These are phyloP conservation scores for Aschersonia sp. DNA, from an alignment of 2,329 filamentous ascomycete species.

Conservation along the genomic window DNA sequence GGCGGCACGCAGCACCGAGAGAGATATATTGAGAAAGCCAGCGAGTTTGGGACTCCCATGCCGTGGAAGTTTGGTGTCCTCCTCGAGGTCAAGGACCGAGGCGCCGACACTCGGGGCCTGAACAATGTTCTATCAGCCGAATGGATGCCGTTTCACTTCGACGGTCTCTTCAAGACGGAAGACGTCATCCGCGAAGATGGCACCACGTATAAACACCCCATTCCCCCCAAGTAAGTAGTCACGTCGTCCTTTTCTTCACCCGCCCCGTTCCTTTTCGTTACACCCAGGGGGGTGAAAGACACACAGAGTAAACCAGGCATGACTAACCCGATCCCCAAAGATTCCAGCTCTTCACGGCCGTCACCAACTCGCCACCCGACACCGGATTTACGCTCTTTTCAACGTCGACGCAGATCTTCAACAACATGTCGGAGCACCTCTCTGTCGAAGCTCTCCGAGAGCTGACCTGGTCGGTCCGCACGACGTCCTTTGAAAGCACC, in stretches of 20 bases:
- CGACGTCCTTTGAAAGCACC: neutral
- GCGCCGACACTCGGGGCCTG: slow-evolving; percentile 23
- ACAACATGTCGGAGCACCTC: neutral
- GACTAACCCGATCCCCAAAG: neutral
- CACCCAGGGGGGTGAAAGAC: too few relatives aligned
- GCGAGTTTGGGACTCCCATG: slow-evolving; percentile 15
- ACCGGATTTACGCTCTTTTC: neutral
- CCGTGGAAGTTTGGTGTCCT: slow-evolving; percentile 39
- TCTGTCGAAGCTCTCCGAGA: neutral
- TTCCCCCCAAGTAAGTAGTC: neutral
- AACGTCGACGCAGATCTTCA: neutral
- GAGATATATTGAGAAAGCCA: neutral
- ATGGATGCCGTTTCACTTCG: slow-evolving; percentile 43
- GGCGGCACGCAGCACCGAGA: neutral
- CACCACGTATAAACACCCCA: neutral
- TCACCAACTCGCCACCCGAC: neutral
- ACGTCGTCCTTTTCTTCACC: neutral
- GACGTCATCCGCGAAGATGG: neutral
- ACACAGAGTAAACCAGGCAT: too few relatives aligned
- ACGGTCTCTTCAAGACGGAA: slow-evolving; percentile 17
- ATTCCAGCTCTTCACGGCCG: neutral
- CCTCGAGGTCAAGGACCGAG: slow-evolving; percentile 34
- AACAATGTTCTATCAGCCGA: slow-evolving; percentile 40
- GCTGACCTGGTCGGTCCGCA: neutral
- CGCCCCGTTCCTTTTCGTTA: too few relatives aligned